Base-by-base conservation (phyloP, 1,284 basidiomycete genomes). In the Takashimella koratensis region DNA sequence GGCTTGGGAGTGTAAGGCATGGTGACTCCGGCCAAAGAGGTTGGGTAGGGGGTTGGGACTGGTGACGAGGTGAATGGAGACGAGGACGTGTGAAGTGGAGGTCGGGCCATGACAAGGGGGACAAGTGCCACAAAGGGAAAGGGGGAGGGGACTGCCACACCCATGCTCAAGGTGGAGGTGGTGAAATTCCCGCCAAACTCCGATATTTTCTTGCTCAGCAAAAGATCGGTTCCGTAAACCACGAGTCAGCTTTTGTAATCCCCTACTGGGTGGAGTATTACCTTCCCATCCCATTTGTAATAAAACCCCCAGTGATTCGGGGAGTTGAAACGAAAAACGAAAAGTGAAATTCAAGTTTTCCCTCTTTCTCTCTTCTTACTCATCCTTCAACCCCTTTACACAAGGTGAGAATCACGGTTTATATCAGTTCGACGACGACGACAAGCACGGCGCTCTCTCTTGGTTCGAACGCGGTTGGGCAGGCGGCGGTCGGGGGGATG, bases 151-250 rank as follows among this genome's bases (percentile, higher is more conserved):
- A 53, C 45, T 40, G 45, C 46, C 11, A 19, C 2, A 13, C 43
- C 19, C 19, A 20, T 4, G 49, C 46, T 24, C 21, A 40, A 16
- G 47, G 23, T 36, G 30, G 41, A 26, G 41, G 30, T 47, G 13
- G 46, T 42, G 40, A 49, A 48, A 30, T 45, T 45, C 40, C 58
- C 60, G 58, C 41, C 53, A 62, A 62, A 59, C 60, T 62, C 60
- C 60, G 60, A 5, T 21, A 26, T 19, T 53, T 42, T 36, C 39
- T 30, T 51, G 40, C 36, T 8, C 19, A 12, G 30, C 10, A 45
- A 45, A 30, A 26, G 8, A 43, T 45, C 50, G 44, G 24, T 45
- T 36, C 43, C 20, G 43, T 45, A 19, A 52, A n/a, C n/a, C n/a
- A 47, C n/a, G n/a, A n/a, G n/a, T n/a, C n/a, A n/a, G n/a, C n/a